A percentile compares a stretch with the other conserved stretches of the same genome.
Conservation (phyloP, 306 rosid genomes). For the Dryas alaskensis region DNA sequence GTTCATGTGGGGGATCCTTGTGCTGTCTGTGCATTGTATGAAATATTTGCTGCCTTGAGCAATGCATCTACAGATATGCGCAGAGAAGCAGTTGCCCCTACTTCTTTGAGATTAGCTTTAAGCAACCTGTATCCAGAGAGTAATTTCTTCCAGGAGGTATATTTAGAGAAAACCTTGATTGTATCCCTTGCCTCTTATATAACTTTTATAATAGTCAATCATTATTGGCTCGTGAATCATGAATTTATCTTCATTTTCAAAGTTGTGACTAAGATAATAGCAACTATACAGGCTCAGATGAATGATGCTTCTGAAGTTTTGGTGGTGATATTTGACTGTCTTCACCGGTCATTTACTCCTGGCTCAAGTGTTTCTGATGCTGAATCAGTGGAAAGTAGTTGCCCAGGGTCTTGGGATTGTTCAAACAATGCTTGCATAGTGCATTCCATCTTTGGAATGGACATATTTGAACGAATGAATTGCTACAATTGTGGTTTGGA, state of each 20-base stretch:
- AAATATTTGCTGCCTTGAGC: slow-evolving; percentile 68
- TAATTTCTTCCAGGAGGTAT: slow-evolving; percentile 93
- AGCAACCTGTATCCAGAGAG: slow-evolving; percentile 90
- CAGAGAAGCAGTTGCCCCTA: slow-evolving; percentile 87
- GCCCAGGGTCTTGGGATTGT: slow-evolving; percentile 85
- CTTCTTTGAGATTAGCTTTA: slow-evolving; percentile 84
- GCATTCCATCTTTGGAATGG: slow-evolving; percentile 86
- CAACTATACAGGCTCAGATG: slow-evolving; percentile 83
- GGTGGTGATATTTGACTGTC: slow-evolving; percentile 83
- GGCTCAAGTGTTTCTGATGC: slow-evolving; percentile 56
- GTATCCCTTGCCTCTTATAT: not conserved
- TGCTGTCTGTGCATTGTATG: slow-evolving; percentile 88
- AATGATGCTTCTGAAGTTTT: slow-evolving; percentile 99
- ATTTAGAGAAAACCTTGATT: slow-evolving; percentile 11
- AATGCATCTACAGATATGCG: slow-evolving; percentile 56
- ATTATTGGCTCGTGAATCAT: slow-evolving; percentile 1
- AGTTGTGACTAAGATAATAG: slow-evolving; percentile 34
- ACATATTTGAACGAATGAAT: slow-evolving; percentile 87
- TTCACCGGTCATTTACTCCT: slow-evolving; percentile 72
- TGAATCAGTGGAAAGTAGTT: slow-evolving; percentile 62
- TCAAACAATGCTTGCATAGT: slow-evolving; percentile 69
- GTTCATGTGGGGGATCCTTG: slow-evolving; percentile 90
- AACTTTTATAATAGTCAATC: not conserved
- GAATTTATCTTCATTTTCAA: slow-evolving; percentile 22
- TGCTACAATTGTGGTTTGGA: slow-evolving; percentile 75